Conservation (phyloP, 2,329 filamentous ascomycete genomes). For the Pochonia chlamydosporia region DNA sequence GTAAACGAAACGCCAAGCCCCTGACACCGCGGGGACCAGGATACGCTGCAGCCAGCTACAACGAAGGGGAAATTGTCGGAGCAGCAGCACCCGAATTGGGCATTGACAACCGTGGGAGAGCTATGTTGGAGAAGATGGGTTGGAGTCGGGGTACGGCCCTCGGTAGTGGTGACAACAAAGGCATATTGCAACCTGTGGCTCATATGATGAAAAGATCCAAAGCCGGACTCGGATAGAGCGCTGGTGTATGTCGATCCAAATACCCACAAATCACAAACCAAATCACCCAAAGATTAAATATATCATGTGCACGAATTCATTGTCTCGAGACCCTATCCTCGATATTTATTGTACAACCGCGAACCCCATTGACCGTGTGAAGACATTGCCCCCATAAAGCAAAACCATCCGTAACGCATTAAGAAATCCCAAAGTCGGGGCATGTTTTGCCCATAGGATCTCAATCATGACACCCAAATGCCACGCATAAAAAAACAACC, state of each 20-base stretch:
- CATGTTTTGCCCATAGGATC: constrained; percentile 35
- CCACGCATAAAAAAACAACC: constrained; percentile 49
- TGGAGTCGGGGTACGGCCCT: constrained; percentile 85
- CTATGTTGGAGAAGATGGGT: constrained; percentile 95
- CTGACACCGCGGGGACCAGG: constrained; percentile 16
- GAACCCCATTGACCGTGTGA: constrained; percentile 63
- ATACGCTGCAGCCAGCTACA: constrained; percentile 43
- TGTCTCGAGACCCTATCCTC: constrained; percentile 56
- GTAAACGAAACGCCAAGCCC: constrained; percentile 26
- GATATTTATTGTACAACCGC: constrained; percentile 68
- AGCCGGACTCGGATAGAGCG: constrained; percentile 71
- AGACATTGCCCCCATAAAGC: constrained; percentile 63
- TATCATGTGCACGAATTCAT: constrained; percentile 58
- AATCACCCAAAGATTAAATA: neutral
- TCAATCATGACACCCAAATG: constrained; percentile 54
- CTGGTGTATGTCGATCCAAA: too few species aligned
- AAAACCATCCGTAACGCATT: constrained; percentile 72
- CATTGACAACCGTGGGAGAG: constrained; percentile 73
- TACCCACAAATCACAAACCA: too few species aligned
- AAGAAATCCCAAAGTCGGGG: constrained; percentile 46
- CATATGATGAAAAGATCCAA: constrained; percentile 85
- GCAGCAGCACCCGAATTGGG: constrained; percentile 79
- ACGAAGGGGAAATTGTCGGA: constrained; percentile 84
- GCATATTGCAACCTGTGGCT: constrained; percentile 77
- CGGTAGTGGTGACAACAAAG: constrained; percentile 76